phyloP scores from a whole-genome alignment of 495 filamentous ascomycete species.

The Aspergillus hancockii region DNA sequence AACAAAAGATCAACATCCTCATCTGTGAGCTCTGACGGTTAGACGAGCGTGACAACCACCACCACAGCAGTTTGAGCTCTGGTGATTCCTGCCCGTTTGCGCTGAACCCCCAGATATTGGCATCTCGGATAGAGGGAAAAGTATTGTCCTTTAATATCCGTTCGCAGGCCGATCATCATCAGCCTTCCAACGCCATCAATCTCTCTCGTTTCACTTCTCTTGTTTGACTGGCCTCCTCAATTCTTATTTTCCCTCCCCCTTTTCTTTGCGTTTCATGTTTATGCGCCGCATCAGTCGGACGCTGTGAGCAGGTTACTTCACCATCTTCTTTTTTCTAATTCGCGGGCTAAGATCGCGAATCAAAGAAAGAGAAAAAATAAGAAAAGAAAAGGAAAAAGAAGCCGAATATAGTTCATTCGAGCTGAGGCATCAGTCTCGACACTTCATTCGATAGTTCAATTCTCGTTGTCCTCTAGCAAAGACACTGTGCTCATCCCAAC shows the following conservation, averaged over 20 bases:
- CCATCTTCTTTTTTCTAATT: conserved; percentile 23
- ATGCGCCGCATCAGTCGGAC: conserved; percentile 44
- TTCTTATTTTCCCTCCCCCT: conserved; percentile 16
- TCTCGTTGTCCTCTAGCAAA: conserved; percentile 17
- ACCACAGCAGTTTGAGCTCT: neutral
- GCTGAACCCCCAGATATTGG: conserved; percentile 1
- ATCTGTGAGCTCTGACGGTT: neutral
- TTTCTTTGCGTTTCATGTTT: conserved; percentile 29
- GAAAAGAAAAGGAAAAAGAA: conserved; percentile 19
- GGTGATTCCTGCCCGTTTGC: conserved; percentile 1
- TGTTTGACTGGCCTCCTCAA: conserved; percentile 12
- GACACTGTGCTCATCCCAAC: conserved; percentile 19
- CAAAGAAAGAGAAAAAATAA: conserved; percentile 15
- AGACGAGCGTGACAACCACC: neutral
- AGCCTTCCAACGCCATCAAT: conserved; percentile 16
- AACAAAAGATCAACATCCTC: neutral
- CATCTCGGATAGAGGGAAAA: conserved; percentile 13
- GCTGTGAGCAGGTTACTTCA: conserved; percentile 45
- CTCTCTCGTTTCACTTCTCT: conserved; percentile 19
- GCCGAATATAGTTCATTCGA: conserved; percentile 9
- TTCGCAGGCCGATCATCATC: conserved; percentile 29
- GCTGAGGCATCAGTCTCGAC: conserved; percentile 20
- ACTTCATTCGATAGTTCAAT: conserved; percentile 17
- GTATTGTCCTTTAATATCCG: conserved; percentile 11
- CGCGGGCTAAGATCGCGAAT: neutral